Evolutionary conservation across 805 yeast genomes (phyloP), one percentile per base, ranked within the genome.

Genomic region (Candida tallmaniae): DNA sequence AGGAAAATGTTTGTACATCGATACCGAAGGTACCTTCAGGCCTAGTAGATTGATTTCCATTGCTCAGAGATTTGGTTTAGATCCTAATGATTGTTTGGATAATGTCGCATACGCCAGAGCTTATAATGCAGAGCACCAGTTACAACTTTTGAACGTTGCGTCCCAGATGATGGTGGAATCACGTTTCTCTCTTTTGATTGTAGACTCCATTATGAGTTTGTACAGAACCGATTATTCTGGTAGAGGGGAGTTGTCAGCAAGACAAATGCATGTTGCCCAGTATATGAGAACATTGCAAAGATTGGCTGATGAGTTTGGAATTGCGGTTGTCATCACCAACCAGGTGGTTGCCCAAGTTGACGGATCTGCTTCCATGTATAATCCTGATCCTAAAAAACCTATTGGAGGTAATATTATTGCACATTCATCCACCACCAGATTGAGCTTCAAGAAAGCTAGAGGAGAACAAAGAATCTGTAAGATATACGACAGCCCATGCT

Each of bases 341-440:
- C 98, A 93, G 60, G 98, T 93, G 15, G 96, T 87, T 5, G 97
- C 97, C 4, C 97, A 89, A 60, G 98, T 93, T 13, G 98, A 93
- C 53, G 93, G 90, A 1, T 94, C 94, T 51, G 78, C 78, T 27
- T 71, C 76, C 18, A 65, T 78, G 66, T 89, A 80, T 58, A 88
- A 89, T 48, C 95, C 96, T 1, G 98, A 93, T 58, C 97, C 97
- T 11, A 93, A 93, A 59, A 93, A 93, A 58, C 98, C 98, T 12
- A 90, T 93, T 47, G 98, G 98, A 42, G 98, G 98, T 50, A 90
- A 93, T 54, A 93, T 93, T 48, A 82, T 93, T 57, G 98, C 97
- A 1, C 98, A 93, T 58, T 80, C 95, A 13, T 88, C 97, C 2
- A 90, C 97, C 5, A 93, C 98, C 2, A 75, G 98, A 51, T 71